Base-by-base conservation (phyloP, 192 early-diverging fungal species). In the Coemansia sp. region DNA sequence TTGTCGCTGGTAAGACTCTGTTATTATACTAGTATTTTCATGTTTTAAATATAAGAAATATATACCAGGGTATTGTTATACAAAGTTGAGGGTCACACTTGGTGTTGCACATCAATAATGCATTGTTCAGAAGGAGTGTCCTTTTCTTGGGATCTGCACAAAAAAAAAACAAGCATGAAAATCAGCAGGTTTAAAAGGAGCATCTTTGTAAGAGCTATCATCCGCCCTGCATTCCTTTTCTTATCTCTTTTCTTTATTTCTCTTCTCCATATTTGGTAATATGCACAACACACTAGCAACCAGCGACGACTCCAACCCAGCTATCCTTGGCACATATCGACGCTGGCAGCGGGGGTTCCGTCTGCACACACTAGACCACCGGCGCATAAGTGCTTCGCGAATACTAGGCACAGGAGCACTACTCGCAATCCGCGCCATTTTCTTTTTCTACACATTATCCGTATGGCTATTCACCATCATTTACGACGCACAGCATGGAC, bases 391-490 rank as follows among this genome's bases (percentile, higher is more conserved):
- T 17, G 43, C 63, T 5, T 63, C 80, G 17, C 75, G 80, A 13
- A 40, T 82, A 4, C 9, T 68, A 11, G 46, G 68, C 32, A 67
- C 61, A 9, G 69, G 66, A 2, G 23, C 19, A 0, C 50, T 75
- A 2, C 52, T 64, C n/a, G 14, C 46, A 0, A 11, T 78, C 16
- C 69, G 81, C 6, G 32, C 55, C 6, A 38, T 66, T 3, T 59
- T 84, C 16, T 73, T 77, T 44, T 33, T 30, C 13, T 84, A 84
- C 52, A 72, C 74, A 10, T 50, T 78, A 13, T 23, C 46, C 0
- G 81, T 69, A 8, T 84, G 81, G 81, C 44, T 78, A 49, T 19
- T 53, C 19, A 53, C 72, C 7, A 60, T 84, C 2, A 26, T 70
- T 7, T 42, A 68, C 43, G 75, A 75, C 17, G 63, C 65, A 32